A percentile compares a stretch with the other conserved stretches of the same genome.
These are phyloP conservation scores for Saccharomyces hybrid DNA, from an alignment of 1,139 yeast genomes.

Conservation along the genomic window DNA sequence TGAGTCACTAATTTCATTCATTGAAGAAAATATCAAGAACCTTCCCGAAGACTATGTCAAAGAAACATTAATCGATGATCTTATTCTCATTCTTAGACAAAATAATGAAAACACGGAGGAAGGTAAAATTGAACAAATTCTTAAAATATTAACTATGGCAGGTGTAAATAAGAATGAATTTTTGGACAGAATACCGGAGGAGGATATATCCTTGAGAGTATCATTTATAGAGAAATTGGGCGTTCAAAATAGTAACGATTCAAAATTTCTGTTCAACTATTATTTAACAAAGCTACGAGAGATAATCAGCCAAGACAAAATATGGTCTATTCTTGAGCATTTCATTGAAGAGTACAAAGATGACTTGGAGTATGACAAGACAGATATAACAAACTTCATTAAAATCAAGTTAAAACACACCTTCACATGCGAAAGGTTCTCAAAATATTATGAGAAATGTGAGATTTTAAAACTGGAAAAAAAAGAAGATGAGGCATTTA, in stretches of 20 bases:
- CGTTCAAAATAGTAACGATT: conserved; percentile 15
- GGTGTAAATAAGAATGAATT: conserved; percentile 13
- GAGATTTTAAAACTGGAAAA: conserved; percentile 8
- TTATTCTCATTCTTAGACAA: conserved; percentile 10
- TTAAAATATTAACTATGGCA: conserved; percentile 11
- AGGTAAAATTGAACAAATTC: conserved; percentile 3
- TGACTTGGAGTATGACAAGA: conserved; percentile 24
- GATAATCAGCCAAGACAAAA: conserved; percentile 9
- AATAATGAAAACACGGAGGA: neutral
- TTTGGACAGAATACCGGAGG: conserved; percentile 11
- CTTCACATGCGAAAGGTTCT: conserved; percentile 8
- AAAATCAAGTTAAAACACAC: conserved; percentile 14
- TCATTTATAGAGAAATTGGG: conserved; percentile 24
- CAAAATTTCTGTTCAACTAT: conserved; percentile 21
- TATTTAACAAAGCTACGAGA: conserved; percentile 22
- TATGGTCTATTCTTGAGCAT: conserved; percentile 14
- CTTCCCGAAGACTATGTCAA: conserved; percentile 14
- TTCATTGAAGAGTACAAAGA: conserved; percentile 16
- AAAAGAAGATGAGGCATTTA: conserved; percentile 3
- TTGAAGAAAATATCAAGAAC: conserved; percentile 9
- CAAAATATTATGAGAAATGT: conserved; percentile 10
- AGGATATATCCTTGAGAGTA: conserved; percentile 18
- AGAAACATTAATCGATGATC: conserved; percentile 11
- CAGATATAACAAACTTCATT: conserved; percentile 15
- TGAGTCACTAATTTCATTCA: conserved; percentile 8